Base-by-base conservation (phyloP, 257 asterid species). In the Jaltomata sinuosa region DNA sequence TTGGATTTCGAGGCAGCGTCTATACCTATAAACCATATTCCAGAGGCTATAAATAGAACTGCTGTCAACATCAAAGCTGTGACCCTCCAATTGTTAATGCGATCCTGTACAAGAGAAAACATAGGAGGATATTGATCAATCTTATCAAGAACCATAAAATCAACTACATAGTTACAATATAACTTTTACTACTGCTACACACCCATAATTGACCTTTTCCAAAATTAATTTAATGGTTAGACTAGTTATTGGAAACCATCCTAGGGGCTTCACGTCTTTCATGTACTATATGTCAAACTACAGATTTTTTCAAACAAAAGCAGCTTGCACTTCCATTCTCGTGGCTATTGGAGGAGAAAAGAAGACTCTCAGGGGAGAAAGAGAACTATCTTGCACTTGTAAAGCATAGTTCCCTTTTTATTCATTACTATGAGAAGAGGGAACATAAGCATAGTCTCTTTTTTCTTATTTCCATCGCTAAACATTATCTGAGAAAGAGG, bases 21-120 rank as follows among this genome's bases (percentile, higher is more conserved):
- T 77, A 84, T 77, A 94, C 98, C 99, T 86, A 90, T 88, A 84
- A 89, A 91, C 99, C 99, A 97, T 82, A 95, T 90, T 40, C 84
- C 90, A 67, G 98, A 91, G 9, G 99, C 92, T 68, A 95, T 31
- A 77, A 97, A 95, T 77, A 97, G 85, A 88, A 97, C 50, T 5
- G 99, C 91, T 11, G 99, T 92, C 88, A 95, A 87, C 55, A 84
- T 85, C 55, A 97, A 93, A 49, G 99, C 93, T 31, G 97, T 93
- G 34, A 47, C 67, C 90, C 97, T 95, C 99, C 99, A 97, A 79
- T 97, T 97, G 90, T 95, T 53, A 38, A 97, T 85, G 42, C 34
- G 90, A 86, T 97, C 99, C 99, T 97, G 94, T 91, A 89, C 32
- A 86, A 83, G 8, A 42, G n/a, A 71, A 80, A 0, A n/a, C 34